These are phyloP conservation scores for Cercospora brassicicola DNA, from an alignment of 2,329 filamentous ascomycete genomes.

Conservation along the genomic window DNA sequence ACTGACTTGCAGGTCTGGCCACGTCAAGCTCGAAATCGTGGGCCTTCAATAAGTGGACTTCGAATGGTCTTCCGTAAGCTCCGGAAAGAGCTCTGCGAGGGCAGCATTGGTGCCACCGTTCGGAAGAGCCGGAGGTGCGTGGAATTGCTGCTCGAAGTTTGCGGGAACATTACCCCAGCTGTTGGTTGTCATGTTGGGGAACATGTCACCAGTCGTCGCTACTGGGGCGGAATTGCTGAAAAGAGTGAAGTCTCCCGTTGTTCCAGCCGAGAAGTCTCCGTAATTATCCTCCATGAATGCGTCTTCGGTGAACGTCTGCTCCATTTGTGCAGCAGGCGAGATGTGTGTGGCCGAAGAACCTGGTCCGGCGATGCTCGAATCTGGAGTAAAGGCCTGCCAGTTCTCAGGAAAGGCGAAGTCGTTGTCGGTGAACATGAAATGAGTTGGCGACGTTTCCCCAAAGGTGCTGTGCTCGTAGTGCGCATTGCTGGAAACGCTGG, in stretches of 20 bases:
- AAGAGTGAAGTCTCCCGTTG: slow-evolving; percentile 61
- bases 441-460: slow-evolving; percentile 47
- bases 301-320: slow-evolving; percentile 52
- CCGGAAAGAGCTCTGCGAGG: slow-evolving; percentile 29
- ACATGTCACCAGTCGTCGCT: slow-evolving; percentile 33
- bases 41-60: neutral
- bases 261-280: slow-evolving; percentile 17
- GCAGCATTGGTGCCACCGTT: slow-evolving; percentile 23
- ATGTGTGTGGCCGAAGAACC: slow-evolving; percentile 53
- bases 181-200: slow-evolving; percentile 31
- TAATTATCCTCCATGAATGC: slow-evolving; percentile 66
- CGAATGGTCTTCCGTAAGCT: slow-evolving; percentile 18
- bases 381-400: slow-evolving; percentile 38
- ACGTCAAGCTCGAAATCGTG: neutral
- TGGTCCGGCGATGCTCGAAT: slow-evolving; percentile 27
- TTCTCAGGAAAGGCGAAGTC: slow-evolving; percentile 55
- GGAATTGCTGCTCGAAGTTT: slow-evolving; percentile 25
- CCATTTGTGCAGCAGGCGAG: slow-evolving; percentile 71
- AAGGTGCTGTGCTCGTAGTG: slow-evolving; percentile 44
- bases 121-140: slow-evolving; percentile 21
- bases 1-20: neutral
- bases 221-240: slow-evolving; percentile 43
- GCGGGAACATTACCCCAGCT: slow-evolving; percentile 41
- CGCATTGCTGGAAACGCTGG: slow-evolving; percentile 40
- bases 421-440: slow-evolving; percentile 60